phyloP scores from a whole-genome alignment of 169 alveolate genomes.

The Plasmodium relictum region DNA sequence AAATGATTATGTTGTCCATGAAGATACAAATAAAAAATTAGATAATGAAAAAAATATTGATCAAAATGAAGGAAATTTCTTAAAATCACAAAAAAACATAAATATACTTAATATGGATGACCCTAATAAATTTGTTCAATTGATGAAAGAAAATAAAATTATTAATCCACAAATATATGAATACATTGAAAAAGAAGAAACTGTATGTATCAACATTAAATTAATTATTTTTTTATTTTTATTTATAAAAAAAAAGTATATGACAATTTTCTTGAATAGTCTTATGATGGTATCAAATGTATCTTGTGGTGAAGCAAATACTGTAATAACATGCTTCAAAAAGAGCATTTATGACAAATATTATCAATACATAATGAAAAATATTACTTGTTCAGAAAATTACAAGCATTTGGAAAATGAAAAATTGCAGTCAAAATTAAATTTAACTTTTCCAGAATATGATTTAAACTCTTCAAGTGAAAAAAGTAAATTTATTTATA shows the following conservation, averaged over 20 bases:
- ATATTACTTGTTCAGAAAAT: slow-evolving; percentile 67
- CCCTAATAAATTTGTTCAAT: slow-evolving; percentile 62
- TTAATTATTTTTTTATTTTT: slow-evolving; percentile 53
- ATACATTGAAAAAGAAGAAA: slow-evolving; percentile 73
- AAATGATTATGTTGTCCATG: slow-evolving; percentile 20
- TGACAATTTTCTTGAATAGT: slow-evolving; percentile 72
- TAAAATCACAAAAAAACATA: slow-evolving; percentile 24
- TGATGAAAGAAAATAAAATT: slow-evolving; percentile 58
- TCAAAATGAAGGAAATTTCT: slow-evolving; percentile 18
- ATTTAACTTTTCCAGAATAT: slow-evolving; percentile 30
- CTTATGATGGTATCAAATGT: slow-evolving; percentile 67
- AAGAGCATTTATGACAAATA: slow-evolving; percentile 71
- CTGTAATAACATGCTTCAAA: slow-evolving; percentile 68
- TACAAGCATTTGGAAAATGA: slow-evolving; percentile 63
- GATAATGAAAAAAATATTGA: slow-evolving; percentile 9
- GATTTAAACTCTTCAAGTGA: slow-evolving; percentile 48
- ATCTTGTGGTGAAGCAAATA: slow-evolving; percentile 73
- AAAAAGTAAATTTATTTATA: slow-evolving; percentile 34
- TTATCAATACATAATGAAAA: slow-evolving; percentile 63
- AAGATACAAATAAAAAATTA: slow-evolving; percentile 15
- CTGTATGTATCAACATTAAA: slow-evolving; percentile 69
- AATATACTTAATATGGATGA: slow-evolving; percentile 59
- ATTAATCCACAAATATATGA: slow-evolving; percentile 72
- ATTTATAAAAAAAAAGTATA: slow-evolving; percentile 68
- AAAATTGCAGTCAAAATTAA: slow-evolving; percentile 61